Conservation (phyloP, 78 protist species). For the Dictyostelium discoideum region DNA sequence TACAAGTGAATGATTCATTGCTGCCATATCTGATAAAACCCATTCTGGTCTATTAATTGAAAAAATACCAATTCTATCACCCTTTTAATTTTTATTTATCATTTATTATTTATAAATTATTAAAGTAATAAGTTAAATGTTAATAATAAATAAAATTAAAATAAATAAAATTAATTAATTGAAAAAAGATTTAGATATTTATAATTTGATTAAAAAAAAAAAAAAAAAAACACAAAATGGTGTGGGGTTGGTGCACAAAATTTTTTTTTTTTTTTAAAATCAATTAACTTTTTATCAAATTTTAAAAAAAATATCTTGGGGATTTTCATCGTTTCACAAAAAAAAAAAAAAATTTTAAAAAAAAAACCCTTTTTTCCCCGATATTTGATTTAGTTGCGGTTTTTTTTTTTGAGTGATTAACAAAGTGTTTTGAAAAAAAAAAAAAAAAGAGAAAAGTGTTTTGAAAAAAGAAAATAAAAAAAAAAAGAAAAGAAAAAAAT, state of each 20-base stretch:
- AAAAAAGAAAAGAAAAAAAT: background rate
- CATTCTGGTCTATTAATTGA: slow-evolving; percentile 88
- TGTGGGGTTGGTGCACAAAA: too few relatives aligned
- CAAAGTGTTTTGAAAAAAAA: too few relatives aligned
- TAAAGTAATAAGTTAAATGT: background rate
- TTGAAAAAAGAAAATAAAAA: background rate
- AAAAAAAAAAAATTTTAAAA: background rate
- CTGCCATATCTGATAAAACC: slow-evolving; percentile 83
- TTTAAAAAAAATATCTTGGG: background rate
- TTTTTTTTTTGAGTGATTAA: too few relatives aligned
- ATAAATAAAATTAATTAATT: too few relatives aligned
- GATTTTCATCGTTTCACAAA: background rate
- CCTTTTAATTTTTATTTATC: background rate
- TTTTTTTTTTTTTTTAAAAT: too few relatives aligned
- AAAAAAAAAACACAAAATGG: too few relatives aligned
- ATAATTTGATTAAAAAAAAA: too few relatives aligned
- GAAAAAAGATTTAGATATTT: too few relatives aligned
- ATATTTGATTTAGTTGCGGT: background rate
- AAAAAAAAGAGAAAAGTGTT: background rate
- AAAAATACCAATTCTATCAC: slow-evolving; percentile 80
- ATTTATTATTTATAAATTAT: too few relatives aligned
- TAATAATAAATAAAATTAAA: too few relatives aligned
- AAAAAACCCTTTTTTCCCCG: background rate
- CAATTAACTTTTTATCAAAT: background rate
- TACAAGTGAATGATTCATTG: slow-evolving; percentile 32